Evolutionary conservation across 495 filamentous ascomycete species (phyloP).

Genomic region (Bacidia rubella): DNA sequence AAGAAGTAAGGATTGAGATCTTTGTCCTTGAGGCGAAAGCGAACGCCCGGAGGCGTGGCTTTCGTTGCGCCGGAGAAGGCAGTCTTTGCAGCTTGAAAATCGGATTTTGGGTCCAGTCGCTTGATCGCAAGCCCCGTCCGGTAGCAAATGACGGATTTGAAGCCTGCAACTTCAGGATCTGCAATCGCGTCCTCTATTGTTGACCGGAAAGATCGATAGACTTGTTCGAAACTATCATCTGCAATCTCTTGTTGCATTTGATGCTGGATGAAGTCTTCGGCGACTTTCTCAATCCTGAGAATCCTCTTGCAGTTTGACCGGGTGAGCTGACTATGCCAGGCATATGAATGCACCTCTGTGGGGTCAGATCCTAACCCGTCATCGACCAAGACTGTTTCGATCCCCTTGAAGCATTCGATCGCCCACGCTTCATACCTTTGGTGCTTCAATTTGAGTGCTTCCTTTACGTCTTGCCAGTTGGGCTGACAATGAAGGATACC

Average conservation of each 20-base stretch:
- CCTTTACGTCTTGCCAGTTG: constrained; percentile 50
- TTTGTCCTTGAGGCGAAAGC: constrained; percentile 49
- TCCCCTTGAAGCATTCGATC: constrained; percentile 54
- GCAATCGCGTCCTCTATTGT: constrained; percentile 39
- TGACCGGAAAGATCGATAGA: constrained; percentile 33
- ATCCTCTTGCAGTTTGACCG: constrained; percentile 55
- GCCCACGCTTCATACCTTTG: constrained; percentile 44
- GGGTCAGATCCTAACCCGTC: constrained; percentile 52
- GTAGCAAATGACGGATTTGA: constrained; percentile 81
- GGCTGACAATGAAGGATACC: constrained; percentile 44
- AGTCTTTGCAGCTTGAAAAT: constrained; percentile 21
- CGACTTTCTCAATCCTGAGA: constrained; percentile 71
- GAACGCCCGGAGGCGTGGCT: constrained; percentile 8
- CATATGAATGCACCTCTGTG: constrained; percentile 43
- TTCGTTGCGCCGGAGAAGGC: constrained; percentile 8
- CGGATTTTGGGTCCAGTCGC: constrained; percentile 15
- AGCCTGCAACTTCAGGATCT: constrained; percentile 61
- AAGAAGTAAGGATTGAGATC: constrained; percentile 55
- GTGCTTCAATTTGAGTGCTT: constrained; percentile 41
- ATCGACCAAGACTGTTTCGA: constrained; percentile 66
- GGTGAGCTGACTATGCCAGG: constrained; percentile 61
- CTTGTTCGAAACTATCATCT: constrained; percentile 20
- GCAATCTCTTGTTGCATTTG: constrained; percentile 10
- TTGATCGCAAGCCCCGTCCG: constrained; percentile 58
- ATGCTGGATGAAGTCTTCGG: constrained; percentile 45